Evolutionary conservation across 164 flowering plant species (phyloP).

Genomic region (Tetracentron sinense): DNA sequence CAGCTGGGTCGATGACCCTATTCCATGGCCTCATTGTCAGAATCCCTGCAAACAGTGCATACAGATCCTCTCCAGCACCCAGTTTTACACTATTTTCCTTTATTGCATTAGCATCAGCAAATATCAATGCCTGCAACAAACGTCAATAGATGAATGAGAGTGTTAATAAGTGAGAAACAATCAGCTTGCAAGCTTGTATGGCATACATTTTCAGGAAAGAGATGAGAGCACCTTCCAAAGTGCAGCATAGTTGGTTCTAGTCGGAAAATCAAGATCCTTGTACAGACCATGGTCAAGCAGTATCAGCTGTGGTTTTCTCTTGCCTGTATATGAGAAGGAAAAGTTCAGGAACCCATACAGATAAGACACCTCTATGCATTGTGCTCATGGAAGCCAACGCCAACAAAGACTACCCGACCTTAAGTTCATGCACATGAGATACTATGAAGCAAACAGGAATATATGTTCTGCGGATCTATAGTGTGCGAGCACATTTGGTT

Average conservation of each 20-base stretch:
- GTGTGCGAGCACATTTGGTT: too few relatives aligned
- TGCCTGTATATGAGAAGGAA: slow-evolving; percentile 39
- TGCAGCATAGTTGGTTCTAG: slow-evolving; percentile 82
- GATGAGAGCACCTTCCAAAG: slow-evolving; percentile 72
- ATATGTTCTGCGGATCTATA: background rate
- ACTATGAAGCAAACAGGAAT: background rate
- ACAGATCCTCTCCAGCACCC: slow-evolving; percentile 98
- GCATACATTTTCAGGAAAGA: background rate
- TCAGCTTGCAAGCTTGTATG: slow-evolving; percentile 1
- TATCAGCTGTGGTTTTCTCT: slow-evolving; percentile 76
- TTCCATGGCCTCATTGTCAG: slow-evolving; percentile 98
- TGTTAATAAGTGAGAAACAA: background rate
- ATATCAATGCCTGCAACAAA: slow-evolving; percentile 60
- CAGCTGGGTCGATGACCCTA: slow-evolving; percentile 71
- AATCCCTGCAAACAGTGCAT: slow-evolving; percentile 84
- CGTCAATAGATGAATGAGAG: slow-evolving; percentile 5
- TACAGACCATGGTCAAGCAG: slow-evolving; percentile 93
- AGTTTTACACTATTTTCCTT: slow-evolving; percentile 80
- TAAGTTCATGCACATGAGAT: background rate
- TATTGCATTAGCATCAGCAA: slow-evolving; percentile 84
- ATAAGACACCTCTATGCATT: background rate
- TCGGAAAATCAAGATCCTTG: slow-evolving; percentile 72
- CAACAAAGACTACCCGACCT: background rate
- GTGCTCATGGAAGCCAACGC: background rate
- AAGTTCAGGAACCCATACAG: background rate